Evolutionary conservation across 805 yeast species (phyloP), one percentile per base, ranked within the genome.

Genomic region (Cyberlindnera saturnus): DNA sequence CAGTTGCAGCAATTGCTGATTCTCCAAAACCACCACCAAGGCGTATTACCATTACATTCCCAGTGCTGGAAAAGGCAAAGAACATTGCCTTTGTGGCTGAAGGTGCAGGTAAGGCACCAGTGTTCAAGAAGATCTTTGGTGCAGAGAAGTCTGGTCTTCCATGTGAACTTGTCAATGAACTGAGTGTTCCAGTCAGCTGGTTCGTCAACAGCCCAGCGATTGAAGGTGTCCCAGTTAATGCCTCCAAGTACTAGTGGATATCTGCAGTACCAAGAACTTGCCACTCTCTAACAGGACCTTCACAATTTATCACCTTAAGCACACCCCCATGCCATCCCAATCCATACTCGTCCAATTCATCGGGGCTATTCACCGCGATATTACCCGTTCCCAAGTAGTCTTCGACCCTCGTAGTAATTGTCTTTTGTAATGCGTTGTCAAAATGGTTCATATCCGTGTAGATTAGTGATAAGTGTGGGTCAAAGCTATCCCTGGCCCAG

Each of bases 11-110:
- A 56, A 77, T 90, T 49, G 71, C 73, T 40, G 91, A 89, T 61
- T 85, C 95, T 10, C 96, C 96, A 62, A 90, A 90, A 65, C 96
- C 95, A 29, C 97, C 97, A 34, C 82, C 90, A 62, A 81, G 90
- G 71, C 80, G 97, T 71, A 85, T 89, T 65, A 86, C 96, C 3
- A 70, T 89, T 61, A 89, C 96, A 6, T 78, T 86, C 64, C 90
- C 91, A 6, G 82, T 82, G 4, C 71, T 89, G 53, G 71, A 69
- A 42, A 50, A 58, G 9, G 56, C 71, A n/a, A 50, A 52, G 16
- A 47, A 55, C 39, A 77, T 89, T 53, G 82, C 86, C 3, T 89
- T 89, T 64, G 90, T 88, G 38, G 96, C 96, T 14, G 90, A 86
- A 61, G 97, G 97, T 45, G 82, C 83, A 10, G 82, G 85, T 31